Evolutionary conservation across 768 basidiomycete species (phyloP).

Genomic region (Russula virescens): DNA sequence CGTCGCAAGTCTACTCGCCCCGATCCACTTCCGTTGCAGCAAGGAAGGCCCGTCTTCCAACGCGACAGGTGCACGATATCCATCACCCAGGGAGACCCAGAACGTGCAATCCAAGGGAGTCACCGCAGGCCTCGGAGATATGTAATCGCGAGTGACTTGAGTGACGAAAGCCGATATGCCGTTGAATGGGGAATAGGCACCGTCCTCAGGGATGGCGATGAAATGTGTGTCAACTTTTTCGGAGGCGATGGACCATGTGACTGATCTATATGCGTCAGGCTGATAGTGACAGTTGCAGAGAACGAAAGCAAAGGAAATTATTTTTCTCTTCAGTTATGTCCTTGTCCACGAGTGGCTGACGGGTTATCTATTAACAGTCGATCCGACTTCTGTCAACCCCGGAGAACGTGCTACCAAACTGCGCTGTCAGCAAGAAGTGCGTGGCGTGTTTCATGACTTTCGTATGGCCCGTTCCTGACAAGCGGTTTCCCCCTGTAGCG

Average conservation of each 20-base stretch:
- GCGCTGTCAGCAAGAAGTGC: constrained; percentile 86
- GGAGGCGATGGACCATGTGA: neutral
- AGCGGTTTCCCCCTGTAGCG: constrained; percentile 43
- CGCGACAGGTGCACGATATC: constrained; percentile 90
- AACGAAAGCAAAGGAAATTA: constrained; percentile 80
- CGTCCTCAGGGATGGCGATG: constrained; percentile 90
- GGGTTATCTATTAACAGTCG: constrained; percentile 39
- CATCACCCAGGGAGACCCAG: constrained; percentile 81
- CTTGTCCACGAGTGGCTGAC: neutral
- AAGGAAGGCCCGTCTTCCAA: constrained; percentile 78
- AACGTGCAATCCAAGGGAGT: constrained; percentile 40
- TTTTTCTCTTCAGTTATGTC: constrained; percentile 5
- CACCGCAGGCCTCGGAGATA: constrained; percentile 62
- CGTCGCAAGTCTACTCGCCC: constrained; percentile 59
- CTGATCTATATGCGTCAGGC: constrained; percentile 34
- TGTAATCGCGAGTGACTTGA: constrained; percentile 90
- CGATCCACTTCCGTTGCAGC: constrained; percentile 60
- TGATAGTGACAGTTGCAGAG: constrained; percentile 87
- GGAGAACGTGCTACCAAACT: constrained; percentile 75
- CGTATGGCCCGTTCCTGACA: neutral
- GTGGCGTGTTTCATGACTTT: constrained; percentile 24
- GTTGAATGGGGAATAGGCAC: constrained; percentile 99
- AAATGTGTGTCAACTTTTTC: constrained; percentile 45
- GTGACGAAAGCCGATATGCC: constrained; percentile 90
- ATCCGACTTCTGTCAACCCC: constrained; percentile 61